Evolutionary conservation across 1,139 yeast genomes (phyloP).

Genomic region (Blastobotrys capitulatus): DNA sequence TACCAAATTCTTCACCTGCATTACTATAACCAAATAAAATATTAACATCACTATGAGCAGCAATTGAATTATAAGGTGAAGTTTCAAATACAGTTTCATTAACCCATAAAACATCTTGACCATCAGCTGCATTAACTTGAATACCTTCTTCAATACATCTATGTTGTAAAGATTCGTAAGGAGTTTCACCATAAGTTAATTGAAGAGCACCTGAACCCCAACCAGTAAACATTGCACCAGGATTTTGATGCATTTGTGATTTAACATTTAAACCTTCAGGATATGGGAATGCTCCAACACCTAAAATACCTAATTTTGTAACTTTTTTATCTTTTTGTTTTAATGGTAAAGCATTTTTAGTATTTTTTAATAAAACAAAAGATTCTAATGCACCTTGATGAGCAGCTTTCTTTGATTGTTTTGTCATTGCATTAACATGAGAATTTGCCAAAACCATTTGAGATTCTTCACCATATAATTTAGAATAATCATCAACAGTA

Average conservation of each 20-base stretch:
- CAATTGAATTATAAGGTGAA: not conserved
- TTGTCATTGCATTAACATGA: conserved; percentile 50
- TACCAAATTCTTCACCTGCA: conserved; percentile 2
- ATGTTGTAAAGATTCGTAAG: conserved; percentile 34
- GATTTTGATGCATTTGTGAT: conserved; percentile 4
- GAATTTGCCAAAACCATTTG: conserved; percentile 53
- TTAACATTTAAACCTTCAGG: conserved; percentile 10
- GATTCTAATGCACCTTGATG: conserved; percentile 54
- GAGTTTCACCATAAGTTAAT: conserved; percentile 52
- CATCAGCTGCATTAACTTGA: conserved; percentile 35
- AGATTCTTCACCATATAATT: conserved; percentile 42
- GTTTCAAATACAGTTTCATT: not conserved
- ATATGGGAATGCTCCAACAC: conserved; percentile 7
- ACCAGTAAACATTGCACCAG: conserved; percentile 19
- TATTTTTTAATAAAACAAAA: conserved; percentile 49
- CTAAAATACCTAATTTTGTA: conserved; percentile 7
- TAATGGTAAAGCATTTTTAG: conserved; percentile 47
- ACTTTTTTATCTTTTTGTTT: conserved; percentile 10
- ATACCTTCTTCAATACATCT: conserved; percentile 21
- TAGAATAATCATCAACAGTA: conserved; percentile 15
- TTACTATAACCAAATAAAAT: conserved; percentile 43
- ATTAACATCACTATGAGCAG: conserved; percentile 46
- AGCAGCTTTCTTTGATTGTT: conserved; percentile 48
- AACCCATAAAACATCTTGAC: not conserved
- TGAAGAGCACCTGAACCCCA: conserved; percentile 47